Percentiles rank a stretch among this genome's conserved stretches.
These are phyloP conservation scores for Bimuria novae-zelandiae DNA, from an alignment of 2,329 filamentous ascomycete species.

Conservation along the genomic window DNA sequence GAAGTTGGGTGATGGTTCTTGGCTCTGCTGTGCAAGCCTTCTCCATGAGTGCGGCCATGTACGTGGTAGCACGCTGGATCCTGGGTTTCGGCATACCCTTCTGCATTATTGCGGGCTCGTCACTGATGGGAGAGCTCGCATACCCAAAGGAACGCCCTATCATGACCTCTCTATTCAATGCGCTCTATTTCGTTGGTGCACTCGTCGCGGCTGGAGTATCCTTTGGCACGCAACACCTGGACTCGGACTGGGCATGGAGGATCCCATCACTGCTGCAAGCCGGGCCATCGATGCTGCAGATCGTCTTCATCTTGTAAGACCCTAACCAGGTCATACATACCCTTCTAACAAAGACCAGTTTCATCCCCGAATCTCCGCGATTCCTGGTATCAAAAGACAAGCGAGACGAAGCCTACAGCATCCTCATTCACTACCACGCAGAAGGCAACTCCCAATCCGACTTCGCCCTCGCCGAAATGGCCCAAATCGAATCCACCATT, in stretches of 20 bases:
- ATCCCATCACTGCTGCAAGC: conserved; percentile 44
- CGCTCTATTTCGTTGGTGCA: conserved; percentile 65
- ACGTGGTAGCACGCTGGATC: conserved; percentile 63
- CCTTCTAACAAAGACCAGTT: conserved; percentile 18
- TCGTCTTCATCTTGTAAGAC: conserved; percentile 61
- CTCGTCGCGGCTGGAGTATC: conserved; percentile 63
- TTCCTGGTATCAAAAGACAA: conserved; percentile 68
- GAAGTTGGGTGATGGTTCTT: conserved; percentile 51
- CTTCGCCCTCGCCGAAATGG: conserved; percentile 68
- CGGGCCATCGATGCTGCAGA: conserved; percentile 62
- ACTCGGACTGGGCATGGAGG: conserved; percentile 66
- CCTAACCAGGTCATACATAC: background rate
- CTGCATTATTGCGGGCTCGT: conserved; percentile 65
- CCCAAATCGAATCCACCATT: conserved; percentile 68
- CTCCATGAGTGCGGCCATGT: conserved; percentile 49
- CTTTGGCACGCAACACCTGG: conserved; percentile 59
- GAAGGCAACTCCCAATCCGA: conserved; percentile 62
- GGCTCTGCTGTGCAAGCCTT: conserved; percentile 41
- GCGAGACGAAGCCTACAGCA: conserved; percentile 62
- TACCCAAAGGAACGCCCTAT: conserved; percentile 69
- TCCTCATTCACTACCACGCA: conserved; percentile 67
- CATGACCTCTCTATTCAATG: conserved; percentile 69
- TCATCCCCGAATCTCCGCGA: conserved; percentile 67
- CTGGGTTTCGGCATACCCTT: conserved; percentile 70
- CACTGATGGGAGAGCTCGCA: conserved; percentile 67